phyloP scores from a whole-genome alignment of 495 filamentous ascomycete genomes.

The Penicillium parvum region DNA sequence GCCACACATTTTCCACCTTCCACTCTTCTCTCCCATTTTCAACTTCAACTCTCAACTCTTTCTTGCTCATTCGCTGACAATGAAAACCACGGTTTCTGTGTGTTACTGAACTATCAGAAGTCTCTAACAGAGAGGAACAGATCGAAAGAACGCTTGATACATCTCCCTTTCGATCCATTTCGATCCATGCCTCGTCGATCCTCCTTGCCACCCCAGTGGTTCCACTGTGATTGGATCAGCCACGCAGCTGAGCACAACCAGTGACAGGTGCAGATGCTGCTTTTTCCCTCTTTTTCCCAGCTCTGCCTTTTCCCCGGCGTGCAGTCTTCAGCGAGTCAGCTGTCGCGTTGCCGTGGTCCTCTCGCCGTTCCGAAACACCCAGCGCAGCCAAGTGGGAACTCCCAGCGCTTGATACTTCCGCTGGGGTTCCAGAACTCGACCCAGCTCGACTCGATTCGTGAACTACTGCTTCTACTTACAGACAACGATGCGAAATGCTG shows the following conservation, averaged over 20 bases:
- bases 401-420: constrained; percentile 3
- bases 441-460: too few relatives aligned
- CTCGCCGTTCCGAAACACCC: constrained; percentile 17
- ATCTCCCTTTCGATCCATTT: neutral
- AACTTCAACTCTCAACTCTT: too few relatives aligned
- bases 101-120: too few relatives aligned
- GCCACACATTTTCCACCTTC: too few relatives aligned
- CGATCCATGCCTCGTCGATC: constrained; percentile 4
- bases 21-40: too few relatives aligned
- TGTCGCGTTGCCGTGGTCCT: constrained; percentile 6
- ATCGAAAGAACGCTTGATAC: constrained; percentile 8
- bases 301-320: constrained; percentile 1
- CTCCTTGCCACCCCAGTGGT: constrained; percentile 4
- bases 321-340: constrained; percentile 15
- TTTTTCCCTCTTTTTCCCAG: constrained; percentile 3
- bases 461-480: too few relatives aligned
- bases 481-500: too few relatives aligned
- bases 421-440: neutral
- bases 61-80: too few relatives aligned
- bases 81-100: too few relatives aligned
- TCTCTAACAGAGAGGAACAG: neutral
- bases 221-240: constrained; percentile 1
- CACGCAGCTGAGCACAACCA: constrained; percentile 15
- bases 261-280: constrained; percentile 5
- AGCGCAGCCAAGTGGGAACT: constrained; percentile 10